Conservation (phyloP, 208 protist genomes). For the Naegleria lovaniensis region DNA sequence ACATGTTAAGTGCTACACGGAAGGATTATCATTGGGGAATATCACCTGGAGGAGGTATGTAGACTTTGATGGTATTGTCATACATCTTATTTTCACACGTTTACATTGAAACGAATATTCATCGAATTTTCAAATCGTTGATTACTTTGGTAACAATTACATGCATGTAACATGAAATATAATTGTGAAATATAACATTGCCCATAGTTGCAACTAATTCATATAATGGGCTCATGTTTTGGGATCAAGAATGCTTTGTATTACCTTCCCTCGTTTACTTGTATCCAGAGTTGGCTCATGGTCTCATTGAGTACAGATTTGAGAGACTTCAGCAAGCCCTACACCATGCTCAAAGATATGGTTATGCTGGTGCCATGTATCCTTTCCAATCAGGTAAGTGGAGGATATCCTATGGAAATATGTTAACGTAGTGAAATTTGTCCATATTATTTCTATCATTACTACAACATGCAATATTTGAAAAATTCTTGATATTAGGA, state of each 20-base stretch:
- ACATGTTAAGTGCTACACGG: conserved; percentile 37
- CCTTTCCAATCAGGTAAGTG: conserved; percentile 40
- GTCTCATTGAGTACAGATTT: conserved; percentile 44
- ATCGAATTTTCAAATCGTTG: no score
- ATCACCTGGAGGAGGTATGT: conserved; percentile 32
- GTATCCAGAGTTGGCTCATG: conserved; percentile 32
- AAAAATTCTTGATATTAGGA: no score
- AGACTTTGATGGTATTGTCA: no score
- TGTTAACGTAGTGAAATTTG: no score
- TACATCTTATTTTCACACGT: no score
- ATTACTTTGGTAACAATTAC: no score
- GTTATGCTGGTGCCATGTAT: conserved; percentile 41
- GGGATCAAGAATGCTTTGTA: conserved; percentile 49
- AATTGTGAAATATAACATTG: no score
- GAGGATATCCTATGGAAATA: no score
- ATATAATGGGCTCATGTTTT: conserved; percentile 49
- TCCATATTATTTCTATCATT: no score
- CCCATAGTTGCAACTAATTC: conserved; percentile 39
- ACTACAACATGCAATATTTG: no score
- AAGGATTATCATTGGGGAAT: conserved; percentile 31
- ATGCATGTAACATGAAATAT: no score
- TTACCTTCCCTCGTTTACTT: conserved; percentile 39
- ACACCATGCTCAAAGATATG: conserved; percentile 38
- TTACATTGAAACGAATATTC: no score
- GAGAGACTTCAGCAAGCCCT: conserved; percentile 33